phyloP scores from a whole-genome alignment of 2,329 filamentous ascomycete genomes.

The Paraphoma chrysanthemicola region DNA sequence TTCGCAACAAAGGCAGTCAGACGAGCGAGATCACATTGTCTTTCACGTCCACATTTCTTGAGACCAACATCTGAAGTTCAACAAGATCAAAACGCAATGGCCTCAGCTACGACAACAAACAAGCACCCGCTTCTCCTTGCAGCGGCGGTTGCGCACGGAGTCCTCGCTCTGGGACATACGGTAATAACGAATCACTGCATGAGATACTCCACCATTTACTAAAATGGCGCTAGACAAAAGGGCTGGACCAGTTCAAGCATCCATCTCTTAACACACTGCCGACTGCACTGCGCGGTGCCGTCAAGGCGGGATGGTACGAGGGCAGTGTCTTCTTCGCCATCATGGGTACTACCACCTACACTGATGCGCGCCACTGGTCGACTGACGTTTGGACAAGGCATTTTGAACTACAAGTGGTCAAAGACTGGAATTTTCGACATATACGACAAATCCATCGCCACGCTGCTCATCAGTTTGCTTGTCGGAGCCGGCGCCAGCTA shows the following conservation, averaged over 20 bases:
- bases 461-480: slow-evolving; percentile 32
- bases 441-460: slow-evolving; percentile 41
- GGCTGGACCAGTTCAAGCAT: slow-evolving; percentile 44
- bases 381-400: slow-evolving; percentile 18
- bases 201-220: neutral
- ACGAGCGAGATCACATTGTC: neutral
- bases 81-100: slow-evolving; percentile 2
- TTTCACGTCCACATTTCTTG: neutral
- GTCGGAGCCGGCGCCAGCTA: slow-evolving; percentile 33
- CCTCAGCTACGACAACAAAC: slow-evolving; percentile 23
- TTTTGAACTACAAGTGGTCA: slow-evolving; percentile 47
- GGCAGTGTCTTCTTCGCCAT: slow-evolving; percentile 46
- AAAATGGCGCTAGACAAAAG: slow-evolving; percentile 32
- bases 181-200: slow-evolving; percentile 20
- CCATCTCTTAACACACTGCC: slow-evolving; percentile 39
- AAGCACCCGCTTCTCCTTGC: slow-evolving; percentile 39
- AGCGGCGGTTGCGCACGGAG: slow-evolving; percentile 32
- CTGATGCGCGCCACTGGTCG: too few species aligned
- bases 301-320: slow-evolving; percentile 47
- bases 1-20: neutral
- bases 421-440: slow-evolving; percentile 38
- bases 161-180: slow-evolving; percentile 43
- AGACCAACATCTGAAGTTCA: neutral
- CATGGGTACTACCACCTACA: slow-evolving; percentile 27
- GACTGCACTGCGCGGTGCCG: slow-evolving; percentile 31